Base-by-base conservation (phyloP, 345 rosid genomes). In the Sonneratia alba region DNA sequence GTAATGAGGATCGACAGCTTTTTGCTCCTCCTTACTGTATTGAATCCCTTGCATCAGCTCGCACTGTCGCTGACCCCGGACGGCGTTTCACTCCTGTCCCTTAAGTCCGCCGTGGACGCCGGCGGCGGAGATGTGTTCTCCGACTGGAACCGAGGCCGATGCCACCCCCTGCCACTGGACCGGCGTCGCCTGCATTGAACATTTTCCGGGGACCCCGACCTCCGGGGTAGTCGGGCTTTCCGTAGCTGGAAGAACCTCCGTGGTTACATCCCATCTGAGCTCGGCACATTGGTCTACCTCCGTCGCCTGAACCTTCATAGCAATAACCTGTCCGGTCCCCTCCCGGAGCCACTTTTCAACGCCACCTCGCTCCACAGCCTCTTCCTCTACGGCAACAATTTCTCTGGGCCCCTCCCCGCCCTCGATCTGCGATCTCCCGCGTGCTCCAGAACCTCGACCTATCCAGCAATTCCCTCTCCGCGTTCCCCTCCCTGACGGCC, bases 251-350 rank as follows among this genome's bases (percentile, higher is more conserved):
- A 86, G 77, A 74, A 70, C 68, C 91, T 95, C 72, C 87, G 87
- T 6, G 99, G 99, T 1, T 92, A 92, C 36, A 89, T 92, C 48
- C 99, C 99, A 1, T 92, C 98, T 1, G 99, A 95, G 88, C 89
- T 95, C 0, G 98, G 99, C 1, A 86, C 84, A 0, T 77, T 95
- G 7, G 24, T 83, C 13, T 92, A 80, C 71, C 98, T 95, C 79
- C 91, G 99, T 32, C 88, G 97, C 18, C 88, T 95, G 37, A 95
- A 95, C 64, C 88, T 95, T 74, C 99, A 92, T 70, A 78, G 53
- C 72, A 92, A 92, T 68, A 75, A 86, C 61, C 76, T 96, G 56
- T 81, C 69, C 45, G 99, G 99, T 42, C 81, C 97, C 0, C 78
- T 96, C 19, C 99, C 99, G 1, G 81, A 65, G 55, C 87, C 87